Conservation (phyloP, 345 rosid species). For the Gossypium arboreum region DNA sequence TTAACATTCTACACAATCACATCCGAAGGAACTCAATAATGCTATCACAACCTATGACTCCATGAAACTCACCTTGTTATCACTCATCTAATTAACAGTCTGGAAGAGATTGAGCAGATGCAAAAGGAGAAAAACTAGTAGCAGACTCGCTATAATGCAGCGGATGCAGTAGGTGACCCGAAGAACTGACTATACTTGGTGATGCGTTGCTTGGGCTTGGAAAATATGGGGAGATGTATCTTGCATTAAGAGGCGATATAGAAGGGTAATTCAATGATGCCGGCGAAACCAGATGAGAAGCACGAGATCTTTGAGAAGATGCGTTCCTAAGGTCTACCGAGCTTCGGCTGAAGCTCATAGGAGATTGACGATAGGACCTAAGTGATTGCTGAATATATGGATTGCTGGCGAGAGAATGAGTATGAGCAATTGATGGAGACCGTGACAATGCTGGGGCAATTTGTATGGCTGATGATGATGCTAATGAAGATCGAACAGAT, state of each 20-base stretch:
- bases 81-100: constrained; percentile 34
- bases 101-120: constrained; percentile 91
- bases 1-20: not conserved
- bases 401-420: constrained; percentile 47
- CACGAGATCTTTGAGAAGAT: constrained; percentile 67
- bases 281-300: constrained; percentile 61
- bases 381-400: constrained; percentile 59
- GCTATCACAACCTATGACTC: not conserved
- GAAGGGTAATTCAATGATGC: constrained; percentile 75
- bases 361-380: constrained; percentile 51
- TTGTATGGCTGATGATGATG: constrained; percentile 64
- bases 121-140: constrained; percentile 80
- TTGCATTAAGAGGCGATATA: constrained; percentile 56
- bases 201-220: constrained; percentile 79
- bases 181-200: constrained; percentile 44
- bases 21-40: not conserved
- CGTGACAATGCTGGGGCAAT: constrained; percentile 43
- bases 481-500: constrained; percentile 54
- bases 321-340: constrained; percentile 62
- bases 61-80: not conserved
- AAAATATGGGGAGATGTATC: constrained; percentile 58
- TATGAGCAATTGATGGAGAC: constrained; percentile 46
- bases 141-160: constrained; percentile 76
- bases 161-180: constrained; percentile 46
- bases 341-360: constrained; percentile 56